Base-by-base conservation (phyloP, 257 asterid genomes). In the Salvia hispanica region DNA sequence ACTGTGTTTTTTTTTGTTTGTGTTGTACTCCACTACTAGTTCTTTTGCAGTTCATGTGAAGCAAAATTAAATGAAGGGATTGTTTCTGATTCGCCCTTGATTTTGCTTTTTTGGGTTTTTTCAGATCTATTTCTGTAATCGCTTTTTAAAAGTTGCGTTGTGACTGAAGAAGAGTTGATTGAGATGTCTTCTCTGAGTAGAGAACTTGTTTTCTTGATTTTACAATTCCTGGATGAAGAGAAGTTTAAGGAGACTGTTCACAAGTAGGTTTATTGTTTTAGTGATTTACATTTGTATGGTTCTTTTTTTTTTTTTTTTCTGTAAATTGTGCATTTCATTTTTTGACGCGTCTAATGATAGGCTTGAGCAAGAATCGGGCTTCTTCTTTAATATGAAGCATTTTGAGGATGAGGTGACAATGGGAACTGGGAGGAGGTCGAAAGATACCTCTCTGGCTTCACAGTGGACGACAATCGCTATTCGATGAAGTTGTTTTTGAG, bases 391-490 rank as follows among this genome's bases (percentile, higher is more conserved):
- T 83, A 84, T 92, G 97, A 92, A 88, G 81, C 83, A 92, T 75
- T 92, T 92, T 69, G 98, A 92, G 72, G 98, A 92, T 53, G 95
- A 92, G 79, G 93, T 92, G 76, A 83, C 52, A 86, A 78, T 82
- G 98, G 98, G 77, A 90, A 92, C 69, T 93, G 97, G 98, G 98
- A 93, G 65, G 97, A 88, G 77, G 98, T 93, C 67, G 98, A 90
- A 60, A 88, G 70, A 57, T 93, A 93, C 83, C 96, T 93, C 40
- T 86, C 95, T 53, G 97, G 98, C 70, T 93, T 88, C 72, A 90
- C 98, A 79, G 93, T 90, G 76, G 97, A 90, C 8, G 98, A 93
- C 67, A 93, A 93, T 75, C 91, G 98, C 28, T 90, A 90, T 65
- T 93, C 98, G 4, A 93, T 93, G 98, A 93, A 93, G 82, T 85